Base-by-base conservation (phyloP, 768 basidiomycete genomes). In the Leccinum imitatum region DNA sequence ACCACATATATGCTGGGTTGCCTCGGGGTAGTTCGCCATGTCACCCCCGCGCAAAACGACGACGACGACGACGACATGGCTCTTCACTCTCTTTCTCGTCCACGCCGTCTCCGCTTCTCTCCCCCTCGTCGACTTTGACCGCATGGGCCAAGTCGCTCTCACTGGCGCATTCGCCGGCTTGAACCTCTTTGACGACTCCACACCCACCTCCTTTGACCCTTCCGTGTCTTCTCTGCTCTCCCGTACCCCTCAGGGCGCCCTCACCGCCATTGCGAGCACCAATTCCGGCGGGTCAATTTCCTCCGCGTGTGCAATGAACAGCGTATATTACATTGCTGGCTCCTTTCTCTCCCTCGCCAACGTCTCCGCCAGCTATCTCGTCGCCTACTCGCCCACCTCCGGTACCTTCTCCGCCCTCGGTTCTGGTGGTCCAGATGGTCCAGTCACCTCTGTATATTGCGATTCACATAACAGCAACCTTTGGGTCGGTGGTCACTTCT, bases 141-240 rank as follows among this genome's bases (percentile, higher is more conserved):
- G 89, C 56, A 95, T 99, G 92, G 96, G 96, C 63, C 87, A 82
- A 57, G 94, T 98, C 53, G 94, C 87, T 58, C 80, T 98, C 46
- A 87, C 88, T 27, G 96, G 96, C 59, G 81, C 90, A 35, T 99
- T 98, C 70, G 83, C 89, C 23, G 96, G 95, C 50, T 78, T 99
- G 62, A 89, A 89, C 69, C 69, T 95, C 59, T 87, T 89, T 80
- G 77, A 85, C 69, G 83, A 77, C 61, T 83, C 77, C 59, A 73
- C 84, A 33, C 66, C 82, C 52, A 69, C 83, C 65, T 69, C 85
- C 35, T 87, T 90, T 72, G 87, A 94, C 73, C 79, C 91, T 27
- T 78, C 87, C 2, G 81, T 84, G 51, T 84, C 91, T 14, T 88
- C 92, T 44, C 78, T 93, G 51, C 79, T 93, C 62, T 81, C 84